Evolutionary conservation across 2,329 filamentous ascomycete species (phyloP).

Genomic region (Tolypocladium cylindrosporum): DNA sequence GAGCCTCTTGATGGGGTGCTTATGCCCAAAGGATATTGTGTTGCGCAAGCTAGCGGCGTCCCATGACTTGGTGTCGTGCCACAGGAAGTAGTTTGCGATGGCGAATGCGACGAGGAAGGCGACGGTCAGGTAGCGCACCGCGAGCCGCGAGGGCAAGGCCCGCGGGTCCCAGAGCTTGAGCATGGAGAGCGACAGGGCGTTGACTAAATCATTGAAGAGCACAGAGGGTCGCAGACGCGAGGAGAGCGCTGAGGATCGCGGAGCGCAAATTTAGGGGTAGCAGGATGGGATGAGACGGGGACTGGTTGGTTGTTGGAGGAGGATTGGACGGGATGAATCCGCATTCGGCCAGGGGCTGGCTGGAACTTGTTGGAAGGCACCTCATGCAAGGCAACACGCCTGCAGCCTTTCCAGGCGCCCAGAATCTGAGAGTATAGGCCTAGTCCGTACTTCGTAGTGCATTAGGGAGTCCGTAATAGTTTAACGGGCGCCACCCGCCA

Average conservation of each 20-base stretch:
- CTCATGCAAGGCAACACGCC: too few species aligned
- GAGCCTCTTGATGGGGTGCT: slow-evolving; percentile 41
- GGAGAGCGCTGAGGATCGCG: background rate
- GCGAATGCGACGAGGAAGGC: slow-evolving; percentile 11
- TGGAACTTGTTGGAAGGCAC: too few species aligned
- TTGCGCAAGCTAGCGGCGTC: slow-evolving; percentile 9
- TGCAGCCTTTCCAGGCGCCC: too few species aligned
- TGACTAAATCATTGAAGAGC: background rate
- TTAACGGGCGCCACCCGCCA: too few species aligned
- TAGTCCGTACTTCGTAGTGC: too few species aligned
- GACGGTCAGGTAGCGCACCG: slow-evolving; percentile 17
- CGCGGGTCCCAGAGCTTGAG: slow-evolving; percentile 1
- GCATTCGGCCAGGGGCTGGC: background rate
- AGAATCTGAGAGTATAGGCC: too few species aligned
- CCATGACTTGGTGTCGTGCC: slow-evolving; percentile 17
- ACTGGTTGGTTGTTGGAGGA: too few species aligned
- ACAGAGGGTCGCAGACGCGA: background rate
- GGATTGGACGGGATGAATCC: background rate
- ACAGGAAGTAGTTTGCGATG: slow-evolving; percentile 20
- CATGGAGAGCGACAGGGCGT: background rate
- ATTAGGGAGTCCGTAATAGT: too few species aligned
- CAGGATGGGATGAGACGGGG: background rate
- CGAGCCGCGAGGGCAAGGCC: slow-evolving; percentile 15
- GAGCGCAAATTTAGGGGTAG: background rate
- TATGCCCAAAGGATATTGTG: slow-evolving; percentile 12